Percentiles rank a stretch among this genome's conserved stretches.
Evolutionary conservation across 768 basidiomycete species (phyloP).

Genomic region (Infundibulicybe gibba): DNA sequence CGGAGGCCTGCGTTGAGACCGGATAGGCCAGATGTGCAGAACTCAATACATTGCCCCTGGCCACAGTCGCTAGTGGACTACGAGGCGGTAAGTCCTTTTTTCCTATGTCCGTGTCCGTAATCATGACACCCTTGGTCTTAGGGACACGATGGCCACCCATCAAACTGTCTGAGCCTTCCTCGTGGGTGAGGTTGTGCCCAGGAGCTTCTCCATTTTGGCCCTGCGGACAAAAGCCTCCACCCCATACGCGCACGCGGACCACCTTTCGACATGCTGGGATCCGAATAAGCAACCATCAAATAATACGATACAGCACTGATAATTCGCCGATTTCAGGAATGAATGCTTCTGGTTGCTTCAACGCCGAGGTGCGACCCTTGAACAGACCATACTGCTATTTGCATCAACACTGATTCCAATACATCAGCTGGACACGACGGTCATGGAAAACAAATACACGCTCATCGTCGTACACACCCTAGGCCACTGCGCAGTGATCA

Average conservation of each 20-base stretch:
- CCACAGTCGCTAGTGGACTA: constrained; percentile 73
- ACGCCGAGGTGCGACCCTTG: constrained; percentile 58
- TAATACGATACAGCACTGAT: too few species aligned
- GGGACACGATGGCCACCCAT: constrained; percentile 49
- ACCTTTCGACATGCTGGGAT: constrained; percentile 57
- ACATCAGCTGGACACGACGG: constrained; percentile 56
- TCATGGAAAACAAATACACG: constrained; percentile 54
- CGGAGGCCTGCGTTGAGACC: constrained; percentile 65
- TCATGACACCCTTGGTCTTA: constrained; percentile 19
- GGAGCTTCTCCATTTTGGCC: constrained; percentile 60
- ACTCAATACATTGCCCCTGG: constrained; percentile 72
- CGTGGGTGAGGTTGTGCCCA: constrained; percentile 49
- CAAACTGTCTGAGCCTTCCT: constrained; percentile 65
- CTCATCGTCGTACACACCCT: constrained; percentile 63
- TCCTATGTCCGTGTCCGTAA: constrained; percentile 1
- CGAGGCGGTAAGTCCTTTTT: constrained; percentile 47
- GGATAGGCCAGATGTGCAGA: constrained; percentile 53
- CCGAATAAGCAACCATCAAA: constrained; percentile 36
- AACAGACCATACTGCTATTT: constrained; percentile 63
- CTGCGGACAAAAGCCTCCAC: constrained; percentile 76
- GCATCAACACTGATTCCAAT: constrained; percentile 59
- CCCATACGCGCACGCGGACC: constrained; percentile 65
- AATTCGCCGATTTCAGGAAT: too few species aligned
- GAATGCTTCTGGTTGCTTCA: constrained; percentile 32
- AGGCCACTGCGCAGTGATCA: constrained; percentile 61